Base-by-base conservation (phyloP, 2,329 filamentous ascomycete species). In the Paracoccidioides brasiliensis region DNA sequence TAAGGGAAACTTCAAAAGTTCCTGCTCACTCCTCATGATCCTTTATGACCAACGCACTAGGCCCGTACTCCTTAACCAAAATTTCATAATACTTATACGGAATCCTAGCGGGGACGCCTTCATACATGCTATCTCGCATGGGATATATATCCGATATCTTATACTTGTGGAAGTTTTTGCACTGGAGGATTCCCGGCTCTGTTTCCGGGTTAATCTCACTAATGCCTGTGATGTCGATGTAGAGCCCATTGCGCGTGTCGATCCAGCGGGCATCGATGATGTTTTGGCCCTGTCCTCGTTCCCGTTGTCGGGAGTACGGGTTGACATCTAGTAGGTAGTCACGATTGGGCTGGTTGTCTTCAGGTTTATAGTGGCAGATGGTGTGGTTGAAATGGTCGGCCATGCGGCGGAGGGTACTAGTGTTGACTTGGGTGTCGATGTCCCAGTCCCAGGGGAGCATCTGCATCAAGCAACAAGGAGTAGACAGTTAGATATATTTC, bases 231-330 rank as follows among this genome's bases (percentile, higher is more conserved):
- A 94, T 89, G 68, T 93, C 88, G 68, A 93, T 83, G 69, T 86
- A 94, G 64, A 91, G 77, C 50, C 88, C 88, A 63, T 84, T 93
- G 55, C 73, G 70, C 57, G 78, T 78, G 69, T 93, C 87, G 65
- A 93, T 87, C 86, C 86, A 94, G 48, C 88, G 79, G 30, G 84
- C 88, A 69, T 93, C 88, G 63, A 93, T 93, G 55, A 93, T 79
- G 67, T 94, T 94, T 65, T 77, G 73, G 15, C 86, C 86, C 62
- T 86, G 78, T 45, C 83, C 83, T 28, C 80, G 76, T 32, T 76
- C 75, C 2, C 84, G 73, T 55, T 85, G 78, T 56, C 73, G 74
- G 63, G 82, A 78, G 73, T 83, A 81, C 0, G 86, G 85, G 70
- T 91, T 93, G 58, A 91, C 75, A 65, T 93, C 88, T 10, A 93